Base-by-base conservation (phyloP, 306 rosid species). In the Clitoria ternatea region DNA sequence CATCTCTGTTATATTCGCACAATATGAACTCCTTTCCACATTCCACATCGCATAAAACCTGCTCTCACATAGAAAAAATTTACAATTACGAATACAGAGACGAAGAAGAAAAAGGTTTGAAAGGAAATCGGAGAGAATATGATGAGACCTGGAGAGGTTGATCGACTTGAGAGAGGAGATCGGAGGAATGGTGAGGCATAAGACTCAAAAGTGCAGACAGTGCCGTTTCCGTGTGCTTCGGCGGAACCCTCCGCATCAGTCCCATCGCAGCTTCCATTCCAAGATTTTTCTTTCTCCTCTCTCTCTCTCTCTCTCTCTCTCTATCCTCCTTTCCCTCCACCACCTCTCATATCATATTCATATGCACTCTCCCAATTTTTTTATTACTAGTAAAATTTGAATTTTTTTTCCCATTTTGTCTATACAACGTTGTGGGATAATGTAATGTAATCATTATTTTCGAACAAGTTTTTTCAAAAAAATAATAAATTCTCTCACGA, bases 1-100 rank as follows among this genome's bases (percentile, higher is more conserved):
- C 98, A 81, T 94, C 98, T 85, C 97, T 80, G 77, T 94, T 94
- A 78, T 94, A 94, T 62, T 94, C 98, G 42, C 98, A 94, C 85
- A 94, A 55, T 76, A 94, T 85, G 85, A 94, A 94, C 50, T 94
- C 96, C 79, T 90, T 90, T 60, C 88, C 97, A 36, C 59, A 50
- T 7, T 90, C 95, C 27, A 64, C 32, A 39, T 94, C 98, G 37
- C 87, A 80, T 54, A 87, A 30, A 74, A 84, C 95, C 98, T 93
- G 90, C 37, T 22, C 76, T 19, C 15, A n/a, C 67, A 72, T 55
- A 63, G 61, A 81, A 53, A 74, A 67, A 6, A 7, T 23, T n/a
- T n/a, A n/a, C n/a, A n/a, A n/a, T n/a, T n/a, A n/a, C n/a, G n/a
- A n/a, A n/a, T 0, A 39, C 6, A 15, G 44, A 52, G n/a, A 12